Evolutionary conservation across 805 yeast species (phyloP).

Genomic region (Kodamaea kakaduensis): DNA sequence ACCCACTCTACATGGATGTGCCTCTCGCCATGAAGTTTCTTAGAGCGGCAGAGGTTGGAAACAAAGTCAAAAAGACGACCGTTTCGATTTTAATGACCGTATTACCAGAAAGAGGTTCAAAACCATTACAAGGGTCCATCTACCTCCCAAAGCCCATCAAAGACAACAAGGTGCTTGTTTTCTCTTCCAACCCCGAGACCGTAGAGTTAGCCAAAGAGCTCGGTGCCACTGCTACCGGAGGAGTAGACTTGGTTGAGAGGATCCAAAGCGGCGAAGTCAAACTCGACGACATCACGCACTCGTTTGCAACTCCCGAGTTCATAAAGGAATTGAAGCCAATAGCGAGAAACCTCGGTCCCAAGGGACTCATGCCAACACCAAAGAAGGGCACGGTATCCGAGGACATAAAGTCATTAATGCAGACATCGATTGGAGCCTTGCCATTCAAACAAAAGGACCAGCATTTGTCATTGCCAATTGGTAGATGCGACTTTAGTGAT

Average conservation of each 20-base stretch:
- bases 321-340: constrained; percentile 56
- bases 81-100: constrained; percentile 57
- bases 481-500: constrained; percentile 74
- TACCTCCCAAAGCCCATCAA: constrained; percentile 70
- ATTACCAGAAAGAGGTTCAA: constrained; percentile 73
- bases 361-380: constrained; percentile 80
- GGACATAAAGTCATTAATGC: constrained; percentile 54
- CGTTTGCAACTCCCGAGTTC: constrained; percentile 84
- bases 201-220: constrained; percentile 50
- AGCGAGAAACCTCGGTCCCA: constrained; percentile 84
- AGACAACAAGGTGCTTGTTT: constrained; percentile 60
- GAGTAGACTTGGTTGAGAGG: constrained; percentile 59
- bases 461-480: constrained; percentile 64
- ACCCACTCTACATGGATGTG: constrained; percentile 68
- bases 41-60: constrained; percentile 89
- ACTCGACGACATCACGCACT: constrained; percentile 58
- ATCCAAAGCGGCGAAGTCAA: constrained; percentile 50
- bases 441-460: constrained; percentile 74
- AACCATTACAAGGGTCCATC: constrained; percentile 68
- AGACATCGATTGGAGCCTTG: constrained; percentile 57
- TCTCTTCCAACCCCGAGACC: constrained; percentile 55
- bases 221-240: constrained; percentile 69
- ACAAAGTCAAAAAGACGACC: constrained; percentile 66
- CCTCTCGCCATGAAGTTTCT: constrained; percentile 71
- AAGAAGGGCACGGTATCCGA: constrained; percentile 83